A percentile compares a stretch with the other conserved stretches of the same genome.
Conservation (phyloP, 2,329 filamentous ascomycete genomes). For the Geosmithia flava region DNA sequence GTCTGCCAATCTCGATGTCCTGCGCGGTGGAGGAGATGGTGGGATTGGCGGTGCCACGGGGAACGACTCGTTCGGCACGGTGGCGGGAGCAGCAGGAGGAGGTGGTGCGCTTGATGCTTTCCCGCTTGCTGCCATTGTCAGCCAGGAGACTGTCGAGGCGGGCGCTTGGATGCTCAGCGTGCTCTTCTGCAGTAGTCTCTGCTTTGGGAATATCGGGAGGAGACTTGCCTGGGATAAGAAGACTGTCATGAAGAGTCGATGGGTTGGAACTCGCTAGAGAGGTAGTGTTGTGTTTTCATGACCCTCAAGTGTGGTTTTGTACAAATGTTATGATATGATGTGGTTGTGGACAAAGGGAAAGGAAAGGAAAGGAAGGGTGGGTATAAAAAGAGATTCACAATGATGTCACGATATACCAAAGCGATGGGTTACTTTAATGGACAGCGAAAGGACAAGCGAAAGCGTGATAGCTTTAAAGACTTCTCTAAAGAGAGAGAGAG, state of each 20-base stretch:
- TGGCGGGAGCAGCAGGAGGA: neutral
- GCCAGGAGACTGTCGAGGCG: conserved; percentile 53
- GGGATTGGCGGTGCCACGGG: neutral
- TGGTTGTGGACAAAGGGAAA: too few relatives aligned
- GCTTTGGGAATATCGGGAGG: conserved; percentile 91
- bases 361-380: too few relatives aligned
- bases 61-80: neutral
- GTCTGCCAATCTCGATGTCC: conserved; percentile 11
- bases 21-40: conserved; percentile 5
- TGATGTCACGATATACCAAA: too few relatives aligned
- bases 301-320: neutral
- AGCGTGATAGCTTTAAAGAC: too few relatives aligned
- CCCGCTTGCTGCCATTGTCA: conserved; percentile 25
- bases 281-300: neutral
- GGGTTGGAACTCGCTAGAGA: neutral
- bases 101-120: neutral
- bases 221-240: conserved; percentile 48
- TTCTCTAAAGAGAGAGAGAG: too few relatives aligned
- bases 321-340: too few relatives aligned
- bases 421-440: too few relatives aligned
- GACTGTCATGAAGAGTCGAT: neutral
- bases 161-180: conserved; percentile 88
- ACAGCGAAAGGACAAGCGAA: too few relatives aligned
- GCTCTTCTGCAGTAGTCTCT: conserved; percentile 86
- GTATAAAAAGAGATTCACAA: too few relatives aligned